Evolutionary conservation across 805 yeast genomes (phyloP).

Genomic region (Grigorovia yakushimaensis): DNA sequence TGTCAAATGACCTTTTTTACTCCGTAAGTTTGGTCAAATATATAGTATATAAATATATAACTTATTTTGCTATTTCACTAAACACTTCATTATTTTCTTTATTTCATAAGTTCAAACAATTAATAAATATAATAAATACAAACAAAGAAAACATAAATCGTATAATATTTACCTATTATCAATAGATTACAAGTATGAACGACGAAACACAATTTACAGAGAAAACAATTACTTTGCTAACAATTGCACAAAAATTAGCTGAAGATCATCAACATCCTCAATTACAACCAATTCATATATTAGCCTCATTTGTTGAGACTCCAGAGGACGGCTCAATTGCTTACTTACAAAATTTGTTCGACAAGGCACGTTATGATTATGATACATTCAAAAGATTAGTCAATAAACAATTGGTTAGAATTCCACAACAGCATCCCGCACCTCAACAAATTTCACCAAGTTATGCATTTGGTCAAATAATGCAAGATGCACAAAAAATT

Average conservation of each 20-base stretch:
- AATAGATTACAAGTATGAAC: conserved; percentile 21
- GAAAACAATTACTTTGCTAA: conserved; percentile 75
- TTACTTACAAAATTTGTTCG: conserved; percentile 72
- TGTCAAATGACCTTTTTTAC: not conserved
- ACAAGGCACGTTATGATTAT: conserved; percentile 85
- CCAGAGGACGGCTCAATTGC: conserved; percentile 45
- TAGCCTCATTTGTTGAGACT: conserved; percentile 79
- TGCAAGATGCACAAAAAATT: conserved; percentile 66
- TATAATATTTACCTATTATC: not conserved
- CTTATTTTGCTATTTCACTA: not conserved
- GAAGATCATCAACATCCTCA: conserved; percentile 77
- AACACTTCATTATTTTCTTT: not conserved
- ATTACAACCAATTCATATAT: conserved; percentile 75
- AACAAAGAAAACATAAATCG: not conserved
- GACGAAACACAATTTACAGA: conserved; percentile 76
- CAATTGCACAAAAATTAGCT: conserved; percentile 73
- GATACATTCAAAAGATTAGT: conserved; percentile 66
- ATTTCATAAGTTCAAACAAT: too few relatives aligned
- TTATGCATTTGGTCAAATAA: conserved; percentile 63
- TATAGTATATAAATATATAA: too few relatives aligned
- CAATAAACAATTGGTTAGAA: conserved; percentile 69
- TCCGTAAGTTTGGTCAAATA: not conserved
- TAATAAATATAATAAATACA: too few relatives aligned
- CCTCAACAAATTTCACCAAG: conserved; percentile 74
- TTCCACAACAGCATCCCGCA: conserved; percentile 84